phyloP scores from a whole-genome alignment of 371 early-diverging fungal species.

The Choanephora cucurbitarum region DNA sequence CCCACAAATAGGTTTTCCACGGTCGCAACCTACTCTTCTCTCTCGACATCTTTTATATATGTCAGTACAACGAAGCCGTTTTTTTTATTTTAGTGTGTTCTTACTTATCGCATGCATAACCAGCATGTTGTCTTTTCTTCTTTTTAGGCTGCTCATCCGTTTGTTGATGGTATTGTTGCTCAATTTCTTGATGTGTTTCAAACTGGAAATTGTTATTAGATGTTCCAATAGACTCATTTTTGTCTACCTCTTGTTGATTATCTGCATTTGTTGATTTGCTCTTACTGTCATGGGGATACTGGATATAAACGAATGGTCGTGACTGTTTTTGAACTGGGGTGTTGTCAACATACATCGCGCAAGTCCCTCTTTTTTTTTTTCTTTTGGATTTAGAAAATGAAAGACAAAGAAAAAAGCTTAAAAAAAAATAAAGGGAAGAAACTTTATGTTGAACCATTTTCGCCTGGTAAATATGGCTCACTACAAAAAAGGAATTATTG shows the following conservation, averaged over 20 bases:
- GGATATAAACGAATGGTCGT: conserved; percentile 20
- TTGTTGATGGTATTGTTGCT: background rate
- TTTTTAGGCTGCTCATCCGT: conserved; percentile 18
- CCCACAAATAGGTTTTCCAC: conserved; percentile 34
- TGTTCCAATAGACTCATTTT: background rate
- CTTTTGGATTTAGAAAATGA: too few species aligned
- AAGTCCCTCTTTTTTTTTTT: too few species aligned
- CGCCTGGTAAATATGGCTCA: too few species aligned
- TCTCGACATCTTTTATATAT: conserved; percentile 35
- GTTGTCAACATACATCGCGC: conserved; percentile 14
- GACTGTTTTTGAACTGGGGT: conserved; percentile 10
- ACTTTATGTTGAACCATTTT: too few species aligned
- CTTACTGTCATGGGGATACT: conserved; percentile 8
- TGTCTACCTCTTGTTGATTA: background rate
- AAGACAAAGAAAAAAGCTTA: too few species aligned
- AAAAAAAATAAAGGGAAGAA: too few species aligned
- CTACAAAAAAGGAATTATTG: too few species aligned
- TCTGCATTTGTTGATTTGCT: background rate
- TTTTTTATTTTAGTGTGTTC: background rate
- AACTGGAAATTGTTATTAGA: background rate
- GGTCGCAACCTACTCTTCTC: conserved; percentile 37
- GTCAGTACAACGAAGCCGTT: too few species aligned
- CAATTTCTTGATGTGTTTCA: background rate
- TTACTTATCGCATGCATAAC: conserved; percentile 45
- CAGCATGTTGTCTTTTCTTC: conserved; percentile 34